Evolutionary conservation across 352 stramenopile genomes (phyloP).

Genomic region (Pythium monospermum): DNA sequence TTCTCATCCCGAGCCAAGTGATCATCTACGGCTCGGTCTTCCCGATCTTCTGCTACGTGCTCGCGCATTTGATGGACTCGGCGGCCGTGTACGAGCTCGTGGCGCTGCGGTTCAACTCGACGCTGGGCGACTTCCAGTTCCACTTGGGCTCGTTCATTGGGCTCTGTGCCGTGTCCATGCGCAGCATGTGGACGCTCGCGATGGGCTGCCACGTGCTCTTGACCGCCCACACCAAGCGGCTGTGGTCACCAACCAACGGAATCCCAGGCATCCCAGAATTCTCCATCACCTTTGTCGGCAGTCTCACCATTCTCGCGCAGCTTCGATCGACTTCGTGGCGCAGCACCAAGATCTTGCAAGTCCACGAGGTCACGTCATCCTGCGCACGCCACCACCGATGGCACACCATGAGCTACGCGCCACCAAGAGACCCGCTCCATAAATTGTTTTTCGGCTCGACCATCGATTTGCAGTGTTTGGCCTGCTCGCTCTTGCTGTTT

Average conservation of each 20-base stretch:
- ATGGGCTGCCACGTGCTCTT: constrained; percentile 25
- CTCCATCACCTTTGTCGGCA: constrained; percentile 29
- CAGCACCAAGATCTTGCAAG: not conserved
- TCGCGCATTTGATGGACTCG: constrained; percentile 43
- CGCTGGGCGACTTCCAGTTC: constrained; percentile 24
- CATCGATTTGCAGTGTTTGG: constrained; percentile 1
- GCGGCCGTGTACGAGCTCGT: constrained; percentile 33
- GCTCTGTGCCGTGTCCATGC: constrained; percentile 39
- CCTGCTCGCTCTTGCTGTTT: not conserved
- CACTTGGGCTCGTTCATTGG: constrained; percentile 22
- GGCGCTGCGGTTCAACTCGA: constrained; percentile 25
- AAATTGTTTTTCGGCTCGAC: not conserved
- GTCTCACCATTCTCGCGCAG: constrained; percentile 28
- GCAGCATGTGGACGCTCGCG: constrained; percentile 35
- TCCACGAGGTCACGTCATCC: constrained; percentile 3
- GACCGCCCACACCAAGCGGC: not conserved
- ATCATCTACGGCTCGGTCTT: constrained; percentile 46
- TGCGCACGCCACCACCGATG: not conserved
- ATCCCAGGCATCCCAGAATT: constrained; percentile 33
- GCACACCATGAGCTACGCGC: not conserved
- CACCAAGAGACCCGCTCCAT: not conserved
- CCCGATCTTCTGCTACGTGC: constrained; percentile 36
- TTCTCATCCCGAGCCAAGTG: constrained; percentile 45
- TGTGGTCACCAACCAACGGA: constrained; percentile 12
- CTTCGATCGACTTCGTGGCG: constrained; percentile 9